phyloP scores from a whole-genome alignment of 1,284 basidiomycete genomes.

The Boletus semigastroideus region DNA sequence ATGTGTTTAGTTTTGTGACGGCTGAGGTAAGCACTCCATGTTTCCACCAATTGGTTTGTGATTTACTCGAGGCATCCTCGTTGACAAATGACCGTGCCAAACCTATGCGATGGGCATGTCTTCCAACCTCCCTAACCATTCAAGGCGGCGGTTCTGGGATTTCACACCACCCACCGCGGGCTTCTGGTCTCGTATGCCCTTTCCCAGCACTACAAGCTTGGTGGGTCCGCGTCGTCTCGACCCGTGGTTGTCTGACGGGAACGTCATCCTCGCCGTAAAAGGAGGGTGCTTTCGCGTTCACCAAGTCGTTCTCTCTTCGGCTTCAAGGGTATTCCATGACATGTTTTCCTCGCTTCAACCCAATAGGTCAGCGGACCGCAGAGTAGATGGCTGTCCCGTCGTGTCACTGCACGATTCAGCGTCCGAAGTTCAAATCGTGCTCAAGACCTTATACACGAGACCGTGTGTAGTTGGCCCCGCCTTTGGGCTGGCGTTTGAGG shows the following conservation, averaged over 20 bases:
- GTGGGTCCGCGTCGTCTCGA: constrained; percentile 23
- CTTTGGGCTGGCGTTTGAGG: background rate
- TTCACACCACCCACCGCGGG: constrained; percentile 10
- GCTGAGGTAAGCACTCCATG: constrained; percentile 4
- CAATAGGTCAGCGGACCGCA: constrained; percentile 11
- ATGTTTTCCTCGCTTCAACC: constrained; percentile 18
- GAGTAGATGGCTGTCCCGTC: constrained; percentile 28
- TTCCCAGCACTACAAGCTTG: constrained; percentile 11
- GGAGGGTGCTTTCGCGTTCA: constrained; percentile 26
- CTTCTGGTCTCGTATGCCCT: constrained; percentile 23
- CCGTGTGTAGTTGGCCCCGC: constrained; percentile 22
- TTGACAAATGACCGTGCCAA: constrained; percentile 28
- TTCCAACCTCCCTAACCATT: constrained; percentile 11
- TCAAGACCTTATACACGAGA: constrained; percentile 25
- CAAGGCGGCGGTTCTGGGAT: constrained; percentile 11
- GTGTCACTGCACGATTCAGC: constrained; percentile 21
- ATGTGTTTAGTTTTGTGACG: no score
- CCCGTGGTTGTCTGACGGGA: constrained; percentile 29
- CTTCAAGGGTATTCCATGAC: constrained; percentile 24
- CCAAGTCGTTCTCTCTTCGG: constrained; percentile 24
- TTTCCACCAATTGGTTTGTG: constrained; percentile 1
- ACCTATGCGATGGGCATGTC: constrained; percentile 25
- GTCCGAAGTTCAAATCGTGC: constrained; percentile 29
- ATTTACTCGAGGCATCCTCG: constrained; percentile 25
- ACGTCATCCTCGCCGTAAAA: constrained; percentile 26